A percentile compares a stretch with the other conserved stretches of the same genome.
Conservation (phyloP, 148 eudicot genomes). For the Rhododendron williamsianum region DNA sequence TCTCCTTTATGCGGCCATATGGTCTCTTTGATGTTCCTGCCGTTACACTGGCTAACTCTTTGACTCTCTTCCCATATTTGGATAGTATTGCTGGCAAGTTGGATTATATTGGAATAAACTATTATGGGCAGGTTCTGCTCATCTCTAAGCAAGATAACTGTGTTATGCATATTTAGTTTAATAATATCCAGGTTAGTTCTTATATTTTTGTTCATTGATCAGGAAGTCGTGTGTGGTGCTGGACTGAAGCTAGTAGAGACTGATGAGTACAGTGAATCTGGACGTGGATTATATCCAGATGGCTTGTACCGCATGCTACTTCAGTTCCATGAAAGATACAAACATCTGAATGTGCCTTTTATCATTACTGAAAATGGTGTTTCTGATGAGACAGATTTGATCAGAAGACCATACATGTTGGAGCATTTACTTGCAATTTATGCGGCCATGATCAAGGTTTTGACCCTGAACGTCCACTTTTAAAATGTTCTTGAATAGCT, state of each 20-base stretch:
- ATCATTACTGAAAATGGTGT: constrained; percentile 89
- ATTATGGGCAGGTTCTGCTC: constrained; percentile 80
- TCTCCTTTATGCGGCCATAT: constrained; percentile 95
- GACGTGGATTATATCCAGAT: constrained; percentile 94
- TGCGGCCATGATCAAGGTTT: constrained; percentile 88
- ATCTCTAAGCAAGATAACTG: not conserved
- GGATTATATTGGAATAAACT: constrained; percentile 90
- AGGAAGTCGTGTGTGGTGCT: constrained; percentile 87
- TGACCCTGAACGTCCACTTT: constrained; percentile 7
- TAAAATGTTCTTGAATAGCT: constrained; percentile 1
- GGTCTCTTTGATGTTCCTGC: constrained; percentile 93
- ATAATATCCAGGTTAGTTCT: not conserved
- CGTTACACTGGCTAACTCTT: constrained; percentile 68
- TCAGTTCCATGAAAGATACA: constrained; percentile 94
- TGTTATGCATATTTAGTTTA: not conserved
- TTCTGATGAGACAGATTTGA: constrained; percentile 89
- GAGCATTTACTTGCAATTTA: constrained; percentile 88
- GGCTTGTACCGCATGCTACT: constrained; percentile 87
- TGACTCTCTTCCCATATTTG: constrained; percentile 65
- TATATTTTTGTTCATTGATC: constrained; percentile 12
- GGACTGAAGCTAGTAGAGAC: constrained; percentile 80
- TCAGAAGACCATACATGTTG: constrained; percentile 76
- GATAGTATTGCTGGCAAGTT: constrained; percentile 71
- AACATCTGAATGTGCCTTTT: constrained; percentile 75
- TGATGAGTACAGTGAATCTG: constrained; percentile 97